A percentile compares a stretch with the other conserved stretches of the same genome.
Conservation (phyloP, 805 yeast genomes). For the Monosporozyma aerobia region DNA sequence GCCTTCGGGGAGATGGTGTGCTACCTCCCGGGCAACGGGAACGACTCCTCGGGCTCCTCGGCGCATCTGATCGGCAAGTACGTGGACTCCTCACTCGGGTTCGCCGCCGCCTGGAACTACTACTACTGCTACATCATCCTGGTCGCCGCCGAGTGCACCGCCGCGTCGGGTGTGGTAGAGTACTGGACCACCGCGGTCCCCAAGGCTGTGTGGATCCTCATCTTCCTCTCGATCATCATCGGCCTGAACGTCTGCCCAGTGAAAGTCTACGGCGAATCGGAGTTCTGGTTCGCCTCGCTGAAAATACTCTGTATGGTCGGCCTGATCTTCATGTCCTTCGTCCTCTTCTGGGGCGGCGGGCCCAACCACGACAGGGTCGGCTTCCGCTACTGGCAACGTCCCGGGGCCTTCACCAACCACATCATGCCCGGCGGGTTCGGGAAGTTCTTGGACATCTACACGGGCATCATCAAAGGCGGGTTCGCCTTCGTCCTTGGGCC, state of each 20-base stretch:
- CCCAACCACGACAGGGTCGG: constrained; percentile 45
- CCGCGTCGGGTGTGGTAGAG: constrained; percentile 52
- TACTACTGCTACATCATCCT: constrained; percentile 40
- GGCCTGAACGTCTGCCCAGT: constrained; percentile 45
- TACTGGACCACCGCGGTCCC: constrained; percentile 47
- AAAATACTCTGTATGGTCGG: constrained; percentile 40
- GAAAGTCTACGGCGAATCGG: constrained; percentile 36
- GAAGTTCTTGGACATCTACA: constrained; percentile 54
- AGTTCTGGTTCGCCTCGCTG: constrained; percentile 34
- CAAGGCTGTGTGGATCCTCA: constrained; percentile 52
- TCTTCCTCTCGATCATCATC: constrained; percentile 41
- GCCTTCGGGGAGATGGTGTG: constrained; percentile 62
- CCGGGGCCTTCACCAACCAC: constrained; percentile 49
- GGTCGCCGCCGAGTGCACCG: constrained; percentile 53
- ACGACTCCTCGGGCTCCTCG: constrained; percentile 39
- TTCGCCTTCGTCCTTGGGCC: constrained; percentile 58
- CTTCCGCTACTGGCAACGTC: constrained; percentile 56
- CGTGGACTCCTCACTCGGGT: constrained; percentile 48
- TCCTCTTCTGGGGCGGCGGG: constrained; percentile 44
- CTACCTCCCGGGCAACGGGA: constrained; percentile 46
- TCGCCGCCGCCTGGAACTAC: constrained; percentile 54
- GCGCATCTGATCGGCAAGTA: constrained; percentile 53
- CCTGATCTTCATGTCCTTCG: constrained; percentile 36
- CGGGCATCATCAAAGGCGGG: constrained; percentile 53
- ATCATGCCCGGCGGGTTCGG: constrained; percentile 48